These are phyloP conservation scores for Phytopythium boreale DNA, from an alignment of 352 stramenopile genomes.

Conservation along the genomic window DNA sequence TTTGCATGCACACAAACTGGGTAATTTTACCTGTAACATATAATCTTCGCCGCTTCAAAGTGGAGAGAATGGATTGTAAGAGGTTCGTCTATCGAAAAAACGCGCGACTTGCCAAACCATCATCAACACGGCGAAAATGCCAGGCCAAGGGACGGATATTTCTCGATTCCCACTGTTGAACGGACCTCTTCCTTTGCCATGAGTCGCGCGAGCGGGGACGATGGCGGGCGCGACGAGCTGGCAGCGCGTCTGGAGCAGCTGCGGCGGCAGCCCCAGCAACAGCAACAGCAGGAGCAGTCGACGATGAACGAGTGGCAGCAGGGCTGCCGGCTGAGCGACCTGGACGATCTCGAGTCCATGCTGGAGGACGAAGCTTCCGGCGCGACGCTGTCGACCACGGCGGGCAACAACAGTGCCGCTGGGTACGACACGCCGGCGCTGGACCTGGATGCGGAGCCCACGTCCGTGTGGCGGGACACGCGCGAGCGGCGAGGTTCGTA, in stretches of 20 bases:
- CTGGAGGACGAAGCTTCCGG: conserved; percentile 10
- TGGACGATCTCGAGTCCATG: conserved; percentile 22
- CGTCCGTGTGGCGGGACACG: conserved; percentile 16
- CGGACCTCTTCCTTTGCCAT: conserved; percentile 2
- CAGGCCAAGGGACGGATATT: neutral
- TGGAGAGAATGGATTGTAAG: neutral
- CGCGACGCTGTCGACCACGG: neutral
- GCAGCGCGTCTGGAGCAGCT: conserved; percentile 14
- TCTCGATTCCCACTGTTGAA: neutral
- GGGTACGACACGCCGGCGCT: neutral
- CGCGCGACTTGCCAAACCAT: neutral
- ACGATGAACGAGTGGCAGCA: conserved; percentile 13
- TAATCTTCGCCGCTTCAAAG: neutral
- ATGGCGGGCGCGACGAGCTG: conserved; percentile 9
- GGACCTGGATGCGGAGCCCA: neutral
- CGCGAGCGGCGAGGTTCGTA: conserved; percentile 15
- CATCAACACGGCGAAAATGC: neutral
- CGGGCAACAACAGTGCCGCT: neutral
- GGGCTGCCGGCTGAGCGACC: conserved; percentile 11
- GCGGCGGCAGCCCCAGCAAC: conserved; percentile 2
- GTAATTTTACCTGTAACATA: neutral
- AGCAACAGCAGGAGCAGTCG: conserved; percentile 6
- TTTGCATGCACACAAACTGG: neutral
- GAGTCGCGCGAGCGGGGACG: neutral
- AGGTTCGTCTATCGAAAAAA: neutral